Base-by-base conservation (phyloP, 176 grass and related monocot genomes). In the Leersia perrieri region DNA sequence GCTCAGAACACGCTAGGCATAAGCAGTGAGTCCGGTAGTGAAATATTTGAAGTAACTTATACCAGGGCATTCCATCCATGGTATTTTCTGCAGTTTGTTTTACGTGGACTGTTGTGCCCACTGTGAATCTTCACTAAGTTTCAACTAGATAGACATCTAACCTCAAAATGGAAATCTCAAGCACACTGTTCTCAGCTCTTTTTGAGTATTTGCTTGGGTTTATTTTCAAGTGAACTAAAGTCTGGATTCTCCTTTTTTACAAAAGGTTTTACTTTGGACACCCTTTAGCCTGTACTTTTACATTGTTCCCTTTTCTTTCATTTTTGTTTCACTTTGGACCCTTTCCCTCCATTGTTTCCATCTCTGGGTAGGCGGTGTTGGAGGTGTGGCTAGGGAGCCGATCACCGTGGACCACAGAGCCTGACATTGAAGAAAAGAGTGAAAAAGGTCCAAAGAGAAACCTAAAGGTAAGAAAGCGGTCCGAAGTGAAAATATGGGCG, bases 121-220 rank as follows among this genome's bases (percentile, higher is more conserved):
- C 44, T 86, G 66, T 62, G 42, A 58, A 82, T 75, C 51, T 81
- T 0, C 58, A 27, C 18, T 69, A 63, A 85, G 23, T 80, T 82
- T 61, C 31, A 80, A 41, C 72, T 80, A 63, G 42, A 70, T 76
- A 76, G 39, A 41, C 65, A 63, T 80, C 63, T 76, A 81, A 72
- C 58, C 22, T 11, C 16, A 71, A 51, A 58, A 42, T 29, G 7
- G 63, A 70, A 76, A 31, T 13, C 70, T 74, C 33, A 70, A 83
- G 14, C 33, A 49, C 16, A 31, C 23, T 35, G 39, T 78, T 18
- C 27, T 73, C 69, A 63, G 34, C 58, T 70, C 22, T 26, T 75
- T 60, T 64, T 9, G 11, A 10, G 29, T 39, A 61, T 75, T 33
- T 75, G 30, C 39, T 64, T 57, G 20, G 58, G 23, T 81, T 82